A percentile compares a stretch with the other conserved stretches of the same genome.
Conservation (phyloP, 768 basidiomycete genomes). For the Sarcomyxa edulis region DNA sequence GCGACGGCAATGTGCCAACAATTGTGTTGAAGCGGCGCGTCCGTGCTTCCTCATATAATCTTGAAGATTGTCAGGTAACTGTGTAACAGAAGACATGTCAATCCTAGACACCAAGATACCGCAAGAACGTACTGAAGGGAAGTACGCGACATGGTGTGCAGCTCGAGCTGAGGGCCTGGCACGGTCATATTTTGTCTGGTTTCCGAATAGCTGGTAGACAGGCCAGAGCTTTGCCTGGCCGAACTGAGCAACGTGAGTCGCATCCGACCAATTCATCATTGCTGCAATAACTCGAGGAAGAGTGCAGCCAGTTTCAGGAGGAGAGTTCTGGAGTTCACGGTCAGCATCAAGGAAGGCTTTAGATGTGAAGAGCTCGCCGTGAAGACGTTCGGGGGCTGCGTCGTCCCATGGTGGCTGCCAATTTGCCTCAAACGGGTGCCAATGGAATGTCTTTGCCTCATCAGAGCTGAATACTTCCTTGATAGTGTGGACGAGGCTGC, state of each 20-base stretch:
- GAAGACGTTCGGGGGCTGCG: no score
- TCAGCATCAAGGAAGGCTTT: slow-evolving; percentile 5
- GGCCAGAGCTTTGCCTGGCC: slow-evolving; percentile 9
- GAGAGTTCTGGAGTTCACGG: slow-evolving; percentile 5
- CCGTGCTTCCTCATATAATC: neutral
- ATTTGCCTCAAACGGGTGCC: no score
- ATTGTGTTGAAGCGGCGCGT: neutral
- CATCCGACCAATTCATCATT: slow-evolving; percentile 12
- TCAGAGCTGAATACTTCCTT: no score
- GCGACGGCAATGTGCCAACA: slow-evolving; percentile 7
- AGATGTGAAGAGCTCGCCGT: no score
- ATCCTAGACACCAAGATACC: neutral
- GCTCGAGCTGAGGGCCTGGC: slow-evolving; percentile 1
- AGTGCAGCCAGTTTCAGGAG: slow-evolving; percentile 6
- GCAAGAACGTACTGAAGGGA: slow-evolving; percentile 2
- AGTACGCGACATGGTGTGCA: slow-evolving; percentile 8
- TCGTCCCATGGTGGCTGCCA: no score
- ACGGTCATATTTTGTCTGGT: slow-evolving; percentile 10
- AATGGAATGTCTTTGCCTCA: no score
- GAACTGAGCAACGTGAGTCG: slow-evolving; percentile 12
- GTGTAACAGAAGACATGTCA: neutral
- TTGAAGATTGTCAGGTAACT: slow-evolving; percentile 4
- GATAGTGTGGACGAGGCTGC: slow-evolving; percentile 13
- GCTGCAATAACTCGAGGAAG: slow-evolving; percentile 9
- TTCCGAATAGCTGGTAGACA: slow-evolving; percentile 9